phyloP scores from a whole-genome alignment of 192 early-diverging fungal genomes.

The Kickxella alabastrina region DNA sequence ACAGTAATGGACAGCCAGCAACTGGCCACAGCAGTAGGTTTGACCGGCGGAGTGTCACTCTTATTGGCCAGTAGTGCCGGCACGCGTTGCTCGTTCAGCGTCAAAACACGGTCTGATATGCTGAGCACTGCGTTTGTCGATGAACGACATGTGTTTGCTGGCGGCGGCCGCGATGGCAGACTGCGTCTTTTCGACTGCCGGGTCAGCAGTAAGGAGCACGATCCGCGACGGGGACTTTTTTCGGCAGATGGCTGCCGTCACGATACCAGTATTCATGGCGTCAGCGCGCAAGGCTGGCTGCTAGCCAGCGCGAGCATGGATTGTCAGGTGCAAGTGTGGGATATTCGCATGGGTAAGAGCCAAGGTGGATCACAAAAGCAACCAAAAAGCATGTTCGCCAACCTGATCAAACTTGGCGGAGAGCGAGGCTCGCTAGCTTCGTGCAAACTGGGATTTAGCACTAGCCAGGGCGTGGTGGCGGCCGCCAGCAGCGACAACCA shows the following conservation, averaged over 20 bases:
- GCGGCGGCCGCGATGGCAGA: constrained; percentile 39
- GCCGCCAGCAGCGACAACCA: constrained; percentile 27
- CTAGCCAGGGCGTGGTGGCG: constrained; percentile 15
- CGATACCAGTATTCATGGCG: constrained; percentile 19
- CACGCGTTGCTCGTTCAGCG: constrained; percentile 6
- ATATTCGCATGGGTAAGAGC: constrained; percentile 22
- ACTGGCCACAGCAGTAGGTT: constrained; percentile 1
- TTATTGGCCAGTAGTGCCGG: neutral
- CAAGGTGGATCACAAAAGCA: neutral
- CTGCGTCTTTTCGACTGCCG: constrained; percentile 36
- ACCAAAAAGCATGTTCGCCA: neutral
- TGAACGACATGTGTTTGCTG: constrained; percentile 9
- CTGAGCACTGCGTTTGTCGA: constrained; percentile 27
- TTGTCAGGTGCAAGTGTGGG: constrained; percentile 25
- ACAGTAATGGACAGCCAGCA: neutral
- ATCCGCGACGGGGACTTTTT: constrained; percentile 15
- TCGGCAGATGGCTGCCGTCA: constrained; percentile 11
- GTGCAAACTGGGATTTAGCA: constrained; percentile 21
- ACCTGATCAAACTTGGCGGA: neutral
- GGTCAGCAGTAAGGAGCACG: constrained; percentile 5
- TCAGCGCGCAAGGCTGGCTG: constrained; percentile 17
- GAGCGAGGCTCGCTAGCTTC: constrained; percentile 4
- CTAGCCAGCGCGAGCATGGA: constrained; percentile 38
- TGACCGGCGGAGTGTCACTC: neutral
- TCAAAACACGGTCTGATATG: constrained; percentile 22